Percentiles rank a stretch among this genome's conserved stretches.
phyloP scores from a whole-genome alignment of 2,329 filamentous ascomycete species.

The Saccharata proteae region DNA sequence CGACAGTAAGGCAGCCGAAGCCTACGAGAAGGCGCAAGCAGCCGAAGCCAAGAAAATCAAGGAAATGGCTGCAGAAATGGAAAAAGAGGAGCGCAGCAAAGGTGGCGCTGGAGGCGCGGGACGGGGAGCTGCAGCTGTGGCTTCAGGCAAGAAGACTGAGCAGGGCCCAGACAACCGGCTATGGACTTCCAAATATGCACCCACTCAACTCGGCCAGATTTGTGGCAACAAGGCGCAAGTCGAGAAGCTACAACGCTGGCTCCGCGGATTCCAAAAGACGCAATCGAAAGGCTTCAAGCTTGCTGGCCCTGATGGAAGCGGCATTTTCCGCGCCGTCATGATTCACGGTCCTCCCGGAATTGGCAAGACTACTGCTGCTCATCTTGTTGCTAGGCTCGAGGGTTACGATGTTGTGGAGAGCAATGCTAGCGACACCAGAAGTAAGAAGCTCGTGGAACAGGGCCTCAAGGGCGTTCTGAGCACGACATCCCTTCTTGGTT shows the following conservation, averaged over 20 bases:
- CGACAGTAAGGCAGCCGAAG: constrained; percentile 74
- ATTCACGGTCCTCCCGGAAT: constrained; percentile 93
- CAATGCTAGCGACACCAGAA: constrained; percentile 90
- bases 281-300: constrained; percentile 73
- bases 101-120: constrained; percentile 26
- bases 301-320: constrained; percentile 72
- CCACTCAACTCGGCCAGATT: constrained; percentile 71
- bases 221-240: constrained; percentile 89
- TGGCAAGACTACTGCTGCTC: constrained; percentile 93
- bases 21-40: constrained; percentile 71
- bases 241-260: constrained; percentile 80
- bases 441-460: constrained; percentile 87
- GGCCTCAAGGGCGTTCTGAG: constrained; percentile 84
- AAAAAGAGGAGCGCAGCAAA: constrained; percentile 56
- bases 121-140: constrained; percentile 30
- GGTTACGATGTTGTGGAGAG: constrained; percentile 90
- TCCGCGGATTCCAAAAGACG: constrained; percentile 67
- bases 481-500: constrained; percentile 85
- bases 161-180: constrained; percentile 34
- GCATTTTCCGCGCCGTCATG: constrained; percentile 77
- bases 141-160: constrained; percentile 17
- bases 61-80: constrained; percentile 73
- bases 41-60: constrained; percentile 74
- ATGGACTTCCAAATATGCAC: constrained; percentile 94
- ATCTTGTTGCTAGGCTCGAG: constrained; percentile 83